phyloP scores from a whole-genome alignment of 225 moss, liverwort and hornwort species.

The Takakia lepidozioides region DNA sequence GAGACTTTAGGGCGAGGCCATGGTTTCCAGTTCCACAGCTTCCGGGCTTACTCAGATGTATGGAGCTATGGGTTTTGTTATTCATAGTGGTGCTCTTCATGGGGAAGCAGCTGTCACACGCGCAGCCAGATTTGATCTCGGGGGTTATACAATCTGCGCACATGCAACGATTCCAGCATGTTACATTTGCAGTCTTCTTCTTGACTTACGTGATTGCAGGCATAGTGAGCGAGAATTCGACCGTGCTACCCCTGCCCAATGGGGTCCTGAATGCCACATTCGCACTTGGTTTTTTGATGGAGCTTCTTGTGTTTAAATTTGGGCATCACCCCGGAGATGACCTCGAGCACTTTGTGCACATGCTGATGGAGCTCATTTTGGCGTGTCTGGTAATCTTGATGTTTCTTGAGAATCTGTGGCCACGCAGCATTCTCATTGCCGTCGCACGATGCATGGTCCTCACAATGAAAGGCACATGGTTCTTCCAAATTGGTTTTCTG shows the following conservation, averaged over 20 bases:
- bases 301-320: constrained; percentile 77
- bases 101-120: constrained; percentile 62
- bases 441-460: constrained; percentile 58
- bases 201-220: constrained; percentile 42
- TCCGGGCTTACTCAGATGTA: constrained; percentile 13
- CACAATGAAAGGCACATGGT: constrained; percentile 78
- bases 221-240: constrained; percentile 40
- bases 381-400: constrained; percentile 41
- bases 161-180: constrained; percentile 79
- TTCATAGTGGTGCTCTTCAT: constrained; percentile 56
- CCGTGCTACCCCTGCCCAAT: constrained; percentile 38
- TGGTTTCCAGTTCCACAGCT: constrained; percentile 55
- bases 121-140: constrained; percentile 34
- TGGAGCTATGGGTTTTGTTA: constrained; percentile 75
- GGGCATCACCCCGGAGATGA: constrained; percentile 79
- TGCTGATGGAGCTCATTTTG: constrained; percentile 78
- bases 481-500: constrained; percentile 72
- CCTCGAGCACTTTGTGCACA: constrained; percentile 70
- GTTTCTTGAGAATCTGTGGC: constrained; percentile 61
- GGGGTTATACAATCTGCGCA: constrained; percentile 52
- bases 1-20: constrained; percentile 36
- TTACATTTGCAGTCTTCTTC: constrained; percentile 64
- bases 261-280: constrained; percentile 72
- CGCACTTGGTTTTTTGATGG: constrained; percentile 66
- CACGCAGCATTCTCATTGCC: constrained; percentile 43